phyloP scores from a whole-genome alignment of 768 basidiomycete genomes.

The Trametes gibbosa region DNA sequence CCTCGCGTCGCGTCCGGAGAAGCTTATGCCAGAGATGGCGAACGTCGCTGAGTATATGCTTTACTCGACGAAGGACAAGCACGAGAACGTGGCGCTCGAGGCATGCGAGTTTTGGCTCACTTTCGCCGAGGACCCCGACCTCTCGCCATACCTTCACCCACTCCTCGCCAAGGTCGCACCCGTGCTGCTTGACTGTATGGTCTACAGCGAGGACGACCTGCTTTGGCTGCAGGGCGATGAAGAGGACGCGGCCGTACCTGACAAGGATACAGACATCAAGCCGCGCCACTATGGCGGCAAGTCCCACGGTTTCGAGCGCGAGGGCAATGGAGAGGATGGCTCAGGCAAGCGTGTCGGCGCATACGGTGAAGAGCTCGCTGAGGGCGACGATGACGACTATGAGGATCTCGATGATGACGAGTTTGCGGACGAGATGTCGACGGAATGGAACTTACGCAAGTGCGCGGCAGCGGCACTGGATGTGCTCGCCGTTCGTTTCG shows the following conservation, averaged over 20 bases:
- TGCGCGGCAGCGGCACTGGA: slow-evolving; percentile 97
- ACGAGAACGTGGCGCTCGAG: slow-evolving; percentile 94
- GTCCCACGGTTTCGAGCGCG: slow-evolving; percentile 81
- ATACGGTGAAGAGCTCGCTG: slow-evolving; percentile 78
- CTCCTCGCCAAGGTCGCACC: slow-evolving; percentile 91
- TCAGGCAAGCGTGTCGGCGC: slow-evolving; percentile 43
- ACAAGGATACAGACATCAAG: slow-evolving; percentile 95
- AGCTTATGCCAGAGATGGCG: slow-evolving; percentile 92
- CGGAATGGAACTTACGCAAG: slow-evolving; percentile 98
- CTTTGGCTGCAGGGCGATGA: slow-evolving; percentile 90
- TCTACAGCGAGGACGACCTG: slow-evolving; percentile 96
- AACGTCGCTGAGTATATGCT: slow-evolving; percentile 99
- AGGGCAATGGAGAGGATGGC: slow-evolving; percentile 42
- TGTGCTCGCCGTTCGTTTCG: slow-evolving; percentile 92
- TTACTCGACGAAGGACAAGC: slow-evolving; percentile 96
- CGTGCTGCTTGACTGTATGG: slow-evolving; percentile 94
- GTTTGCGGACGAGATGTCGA: slow-evolving; percentile 94
- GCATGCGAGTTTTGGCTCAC: slow-evolving; percentile 99
- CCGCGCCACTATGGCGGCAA: slow-evolving; percentile 90
- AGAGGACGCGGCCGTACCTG: slow-evolving; percentile 86
- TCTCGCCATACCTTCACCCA: slow-evolving; percentile 81
- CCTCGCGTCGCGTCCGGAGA: slow-evolving; percentile 90
- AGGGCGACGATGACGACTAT: slow-evolving; percentile 86
- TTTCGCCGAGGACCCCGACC: slow-evolving; percentile 92
- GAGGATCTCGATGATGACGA: slow-evolving; percentile 87